Conservation (phyloP, 306 rosid species). For the Casuarina glauca region DNA sequence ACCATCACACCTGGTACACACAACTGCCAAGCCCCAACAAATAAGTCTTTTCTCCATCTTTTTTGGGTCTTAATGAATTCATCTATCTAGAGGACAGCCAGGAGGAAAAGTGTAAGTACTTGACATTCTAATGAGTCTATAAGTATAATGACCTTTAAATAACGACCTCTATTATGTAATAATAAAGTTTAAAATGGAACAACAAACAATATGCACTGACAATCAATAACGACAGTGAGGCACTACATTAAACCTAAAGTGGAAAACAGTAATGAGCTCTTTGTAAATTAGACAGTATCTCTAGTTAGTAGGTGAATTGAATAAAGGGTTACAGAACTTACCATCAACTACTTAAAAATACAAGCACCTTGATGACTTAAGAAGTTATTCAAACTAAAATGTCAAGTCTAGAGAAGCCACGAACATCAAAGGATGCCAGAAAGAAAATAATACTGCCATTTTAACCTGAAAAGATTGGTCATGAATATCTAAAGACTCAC, state of each 20-base stretch:
- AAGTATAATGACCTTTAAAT: not conserved
- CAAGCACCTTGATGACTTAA: conserved; percentile 5
- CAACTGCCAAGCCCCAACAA: too few relatives aligned
- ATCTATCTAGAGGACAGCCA: not conserved
- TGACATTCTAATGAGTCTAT: not conserved
- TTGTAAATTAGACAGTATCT: conserved; percentile 8
- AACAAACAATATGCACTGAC: not conserved
- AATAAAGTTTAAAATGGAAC: not conserved
- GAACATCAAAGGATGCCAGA: conserved; percentile 12
- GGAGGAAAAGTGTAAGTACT: not conserved
- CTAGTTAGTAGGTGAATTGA: conserved; percentile 7
- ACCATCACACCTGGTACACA: too few relatives aligned
- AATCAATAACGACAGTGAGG: conserved; percentile 4
- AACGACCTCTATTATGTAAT: not conserved
- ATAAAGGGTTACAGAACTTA: conserved; percentile 8
- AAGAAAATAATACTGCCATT: conserved; percentile 8
- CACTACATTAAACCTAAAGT: conserved; percentile 10
- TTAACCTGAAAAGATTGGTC: conserved; percentile 15
- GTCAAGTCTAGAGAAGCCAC: not conserved
- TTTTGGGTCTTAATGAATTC: not conserved
- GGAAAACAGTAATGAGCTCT: conserved; percentile 10
- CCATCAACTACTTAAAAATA: conserved; percentile 6
- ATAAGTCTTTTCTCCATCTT: too few relatives aligned
- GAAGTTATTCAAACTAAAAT: conserved; percentile 9
- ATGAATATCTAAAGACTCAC: conserved; percentile 42